Evolutionary conservation across 2,329 filamentous ascomycete genomes (phyloP).

Genomic region (Xylaria sp.): DNA sequence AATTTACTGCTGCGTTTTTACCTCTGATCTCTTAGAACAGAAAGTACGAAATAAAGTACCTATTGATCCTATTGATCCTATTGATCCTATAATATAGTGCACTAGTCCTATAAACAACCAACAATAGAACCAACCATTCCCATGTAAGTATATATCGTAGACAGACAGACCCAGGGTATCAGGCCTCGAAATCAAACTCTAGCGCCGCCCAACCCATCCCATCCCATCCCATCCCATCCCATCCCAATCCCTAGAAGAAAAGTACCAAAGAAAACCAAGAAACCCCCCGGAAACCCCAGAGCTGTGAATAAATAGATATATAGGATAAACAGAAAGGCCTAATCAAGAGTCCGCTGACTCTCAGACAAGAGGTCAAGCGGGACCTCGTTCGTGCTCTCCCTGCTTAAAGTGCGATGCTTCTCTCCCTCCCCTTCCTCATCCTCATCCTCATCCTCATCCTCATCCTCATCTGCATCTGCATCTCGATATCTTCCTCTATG

Average conservation of each 20-base stretch:
- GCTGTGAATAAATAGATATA: not conserved
- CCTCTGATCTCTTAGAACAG: too few relatives aligned
- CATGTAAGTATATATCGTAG: too few relatives aligned
- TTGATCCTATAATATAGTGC: too few relatives aligned
- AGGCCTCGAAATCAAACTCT: too few relatives aligned
- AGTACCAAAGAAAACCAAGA: not conserved
- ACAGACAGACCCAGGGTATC: too few relatives aligned
- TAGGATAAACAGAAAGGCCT: not conserved
- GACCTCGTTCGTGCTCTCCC: slow-evolving; percentile 44
- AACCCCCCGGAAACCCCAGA: not conserved
- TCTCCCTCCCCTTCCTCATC: slow-evolving; percentile 15
- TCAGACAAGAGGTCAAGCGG: slow-evolving; percentile 45
- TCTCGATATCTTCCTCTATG: not conserved
- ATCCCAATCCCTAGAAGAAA: not conserved
- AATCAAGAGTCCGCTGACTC: slow-evolving; percentile 29
- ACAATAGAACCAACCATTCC: too few relatives aligned
- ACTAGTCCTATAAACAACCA: too few relatives aligned
- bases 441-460: slow-evolving; percentile 3
- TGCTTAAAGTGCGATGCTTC: slow-evolving; percentile 31
- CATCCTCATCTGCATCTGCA: not conserved
- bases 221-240: not conserved
- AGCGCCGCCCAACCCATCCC: not conserved
- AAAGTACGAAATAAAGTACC: too few relatives aligned
- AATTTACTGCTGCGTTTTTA: too few relatives aligned
- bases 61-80: too few relatives aligned